phyloP scores from a whole-genome alignment of 257 asterid species.

The Rehmannia glutinosa region DNA sequence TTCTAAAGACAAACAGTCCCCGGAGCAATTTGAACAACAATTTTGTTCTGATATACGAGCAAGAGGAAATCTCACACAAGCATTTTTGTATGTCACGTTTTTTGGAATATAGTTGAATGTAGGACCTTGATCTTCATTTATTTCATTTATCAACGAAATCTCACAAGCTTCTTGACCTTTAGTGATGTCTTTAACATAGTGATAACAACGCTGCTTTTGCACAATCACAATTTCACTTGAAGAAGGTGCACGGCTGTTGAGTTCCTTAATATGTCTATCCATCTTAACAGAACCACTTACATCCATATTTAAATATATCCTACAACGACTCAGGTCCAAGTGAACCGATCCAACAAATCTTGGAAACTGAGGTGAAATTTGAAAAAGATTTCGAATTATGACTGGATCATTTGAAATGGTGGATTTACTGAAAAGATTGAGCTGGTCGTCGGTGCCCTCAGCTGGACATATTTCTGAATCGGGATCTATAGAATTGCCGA shows the following conservation, averaged over 20 bases:
- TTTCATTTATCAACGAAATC: conserved; percentile 48
- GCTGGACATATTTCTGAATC: conserved; percentile 7
- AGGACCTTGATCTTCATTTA: conserved; percentile 38
- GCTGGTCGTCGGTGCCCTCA: conserved; percentile 18
- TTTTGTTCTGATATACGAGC: conserved; percentile 48
- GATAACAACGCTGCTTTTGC: conserved; percentile 8
- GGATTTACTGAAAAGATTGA: conserved; percentile 10
- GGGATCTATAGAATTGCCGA: background rate
- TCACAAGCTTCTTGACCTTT: conserved; percentile 33
- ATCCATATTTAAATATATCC: conserved; percentile 9
- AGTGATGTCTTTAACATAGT: conserved; percentile 29
- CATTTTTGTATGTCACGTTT: conserved; percentile 32
- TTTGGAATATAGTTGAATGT: conserved; percentile 37
- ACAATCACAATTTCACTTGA: conserved; percentile 12
- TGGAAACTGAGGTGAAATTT: conserved; percentile 27
- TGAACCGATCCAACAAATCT: conserved; percentile 11
- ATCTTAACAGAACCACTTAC: background rate
- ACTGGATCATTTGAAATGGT: conserved; percentile 13
- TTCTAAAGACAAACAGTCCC: conserved; percentile 45
- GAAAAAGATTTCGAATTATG: conserved; percentile 6
- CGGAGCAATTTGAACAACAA: conserved; percentile 50
- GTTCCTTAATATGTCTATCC: background rate
- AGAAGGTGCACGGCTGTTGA: background rate
- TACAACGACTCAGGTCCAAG: conserved; percentile 23
- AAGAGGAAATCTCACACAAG: conserved; percentile 37